Percentiles rank a stretch among this genome's conserved stretches.
Evolutionary conservation across 306 rosid genomes (phyloP).

Genomic region (Prosopis cineraria): DNA sequence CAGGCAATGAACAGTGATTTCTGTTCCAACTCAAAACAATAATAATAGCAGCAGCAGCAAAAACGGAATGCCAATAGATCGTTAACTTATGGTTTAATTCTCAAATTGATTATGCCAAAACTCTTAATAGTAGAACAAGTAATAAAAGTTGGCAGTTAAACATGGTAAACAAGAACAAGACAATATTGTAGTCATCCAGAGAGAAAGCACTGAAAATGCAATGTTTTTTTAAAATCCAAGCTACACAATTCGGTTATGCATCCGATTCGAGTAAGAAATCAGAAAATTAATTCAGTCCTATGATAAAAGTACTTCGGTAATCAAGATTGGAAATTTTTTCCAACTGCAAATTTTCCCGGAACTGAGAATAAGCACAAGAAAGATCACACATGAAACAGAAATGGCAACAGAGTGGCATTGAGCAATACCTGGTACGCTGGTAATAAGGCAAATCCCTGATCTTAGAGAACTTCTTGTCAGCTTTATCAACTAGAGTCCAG

Average conservation of each 20-base stretch:
- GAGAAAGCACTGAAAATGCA: not conserved
- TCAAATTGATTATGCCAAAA: not conserved
- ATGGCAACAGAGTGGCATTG: not conserved
- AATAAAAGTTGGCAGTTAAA: not conserved
- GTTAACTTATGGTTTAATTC: not conserved
- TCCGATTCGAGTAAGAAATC: not conserved
- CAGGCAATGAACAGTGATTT: not conserved
- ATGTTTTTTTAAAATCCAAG: not conserved
- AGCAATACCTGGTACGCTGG: conserved; percentile 68
- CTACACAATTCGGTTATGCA: not conserved
- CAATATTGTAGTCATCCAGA: not conserved
- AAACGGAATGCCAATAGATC: not conserved
- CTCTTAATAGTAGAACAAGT: not conserved
- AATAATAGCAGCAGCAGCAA: not conserved
- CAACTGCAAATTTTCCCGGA: not conserved
- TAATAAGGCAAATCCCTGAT: conserved; percentile 75
- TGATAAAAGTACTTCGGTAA: not conserved
- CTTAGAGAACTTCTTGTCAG: conserved; percentile 84
- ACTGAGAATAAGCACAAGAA: not conserved
- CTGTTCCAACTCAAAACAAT: not conserved
- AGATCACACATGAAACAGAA: not conserved
- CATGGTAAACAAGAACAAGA: not conserved
- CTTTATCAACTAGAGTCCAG: conserved; percentile 77
- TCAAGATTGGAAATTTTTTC: not conserved
- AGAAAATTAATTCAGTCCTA: not conserved